Evolutionary conservation across 2,329 filamentous ascomycete species (phyloP).

Genomic region (Fusarium haematococcum): DNA sequence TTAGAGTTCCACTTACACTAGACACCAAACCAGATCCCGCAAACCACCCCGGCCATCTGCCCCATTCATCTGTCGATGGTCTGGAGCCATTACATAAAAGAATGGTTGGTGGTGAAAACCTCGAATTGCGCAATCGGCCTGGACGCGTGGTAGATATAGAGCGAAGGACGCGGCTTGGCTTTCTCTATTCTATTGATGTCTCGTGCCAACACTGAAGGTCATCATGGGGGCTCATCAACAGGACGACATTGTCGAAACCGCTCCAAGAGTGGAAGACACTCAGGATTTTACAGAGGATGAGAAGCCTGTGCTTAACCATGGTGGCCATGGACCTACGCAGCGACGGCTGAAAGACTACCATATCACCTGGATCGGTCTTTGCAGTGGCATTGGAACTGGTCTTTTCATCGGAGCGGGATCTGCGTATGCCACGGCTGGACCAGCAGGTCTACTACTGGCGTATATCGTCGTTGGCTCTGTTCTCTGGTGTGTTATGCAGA

Average conservation of each 20-base stretch:
- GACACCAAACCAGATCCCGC: constrained; percentile 3
- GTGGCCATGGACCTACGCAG: constrained; percentile 38
- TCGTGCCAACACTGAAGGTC: no score
- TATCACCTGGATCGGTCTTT: constrained; percentile 42
- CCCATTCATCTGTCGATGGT: constrained; percentile 27
- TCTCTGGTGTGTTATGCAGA: constrained; percentile 43
- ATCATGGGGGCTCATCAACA: neutral
- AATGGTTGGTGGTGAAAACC: constrained; percentile 26
- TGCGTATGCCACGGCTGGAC: constrained; percentile 40
- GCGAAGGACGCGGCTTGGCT: neutral
- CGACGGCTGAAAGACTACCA: constrained; percentile 39
- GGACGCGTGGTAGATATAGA: neutral
- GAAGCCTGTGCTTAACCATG: constrained; percentile 37
- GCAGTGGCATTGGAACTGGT: constrained; percentile 40
- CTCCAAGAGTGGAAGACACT: neutral
- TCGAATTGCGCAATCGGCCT: constrained; percentile 39
- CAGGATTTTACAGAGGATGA: constrained; percentile 3
- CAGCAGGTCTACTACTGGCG: constrained; percentile 38
- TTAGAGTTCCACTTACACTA: constrained; percentile 3
- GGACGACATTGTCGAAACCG: constrained; percentile 20
- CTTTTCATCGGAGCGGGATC: constrained; percentile 41
- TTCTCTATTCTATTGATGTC: neutral
- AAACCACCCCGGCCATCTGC: constrained; percentile 5
- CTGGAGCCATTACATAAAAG: constrained; percentile 9
- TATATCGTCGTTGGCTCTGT: constrained; percentile 38